A percentile compares a stretch with the other conserved stretches of the same genome.
Conservation (phyloP, 2,329 filamentous ascomycete species). For the Arthrobotrys entomopaga region DNA sequence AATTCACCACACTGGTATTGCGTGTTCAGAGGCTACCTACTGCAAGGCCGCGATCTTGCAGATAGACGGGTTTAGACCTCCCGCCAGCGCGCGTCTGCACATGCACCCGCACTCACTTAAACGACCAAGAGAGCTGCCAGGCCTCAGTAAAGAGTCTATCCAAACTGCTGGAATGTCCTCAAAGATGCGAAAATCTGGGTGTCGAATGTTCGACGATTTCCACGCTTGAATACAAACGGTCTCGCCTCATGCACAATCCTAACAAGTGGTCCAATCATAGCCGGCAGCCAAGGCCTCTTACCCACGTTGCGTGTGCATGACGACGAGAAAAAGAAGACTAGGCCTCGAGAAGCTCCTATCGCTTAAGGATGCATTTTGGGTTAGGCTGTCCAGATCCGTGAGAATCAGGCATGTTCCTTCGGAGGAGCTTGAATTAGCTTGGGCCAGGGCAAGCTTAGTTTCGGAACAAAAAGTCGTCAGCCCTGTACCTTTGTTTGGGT, state of each 20-base stretch:
- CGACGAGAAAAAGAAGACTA: conserved; percentile 12
- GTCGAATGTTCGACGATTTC: conserved; percentile 34
- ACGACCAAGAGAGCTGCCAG: conserved; percentile 28
- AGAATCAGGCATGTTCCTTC: conserved; percentile 8
- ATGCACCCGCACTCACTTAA: conserved; percentile 29
- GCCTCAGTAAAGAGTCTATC: no score
- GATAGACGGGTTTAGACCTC: conserved; percentile 44
- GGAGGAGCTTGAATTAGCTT: conserved; percentile 17
- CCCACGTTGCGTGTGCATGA: conserved; percentile 40
- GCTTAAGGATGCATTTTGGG: conserved; percentile 48
- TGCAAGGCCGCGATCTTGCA: conserved; percentile 39
- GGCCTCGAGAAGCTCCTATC: conserved; percentile 49
- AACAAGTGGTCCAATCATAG: conserved; percentile 32
- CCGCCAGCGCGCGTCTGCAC: conserved; percentile 40
- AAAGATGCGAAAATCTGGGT: conserved; percentile 30
- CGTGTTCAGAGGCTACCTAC: conserved; percentile 34
- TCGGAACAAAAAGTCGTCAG: conserved; percentile 38
- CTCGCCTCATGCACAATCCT: conserved; percentile 51
- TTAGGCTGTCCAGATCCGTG: conserved; percentile 41
- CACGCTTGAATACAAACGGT: conserved; percentile 39
- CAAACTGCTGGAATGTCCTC: conserved; percentile 35
- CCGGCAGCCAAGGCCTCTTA: conserved; percentile 22
- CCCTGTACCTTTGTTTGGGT: conserved; percentile 32
- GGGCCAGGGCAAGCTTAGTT: conserved; percentile 14
- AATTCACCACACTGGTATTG: conserved; percentile 8